Evolutionary conservation across 2,329 filamentous ascomycete species (phyloP).

Genomic region (Botrytis tulipae): DNA sequence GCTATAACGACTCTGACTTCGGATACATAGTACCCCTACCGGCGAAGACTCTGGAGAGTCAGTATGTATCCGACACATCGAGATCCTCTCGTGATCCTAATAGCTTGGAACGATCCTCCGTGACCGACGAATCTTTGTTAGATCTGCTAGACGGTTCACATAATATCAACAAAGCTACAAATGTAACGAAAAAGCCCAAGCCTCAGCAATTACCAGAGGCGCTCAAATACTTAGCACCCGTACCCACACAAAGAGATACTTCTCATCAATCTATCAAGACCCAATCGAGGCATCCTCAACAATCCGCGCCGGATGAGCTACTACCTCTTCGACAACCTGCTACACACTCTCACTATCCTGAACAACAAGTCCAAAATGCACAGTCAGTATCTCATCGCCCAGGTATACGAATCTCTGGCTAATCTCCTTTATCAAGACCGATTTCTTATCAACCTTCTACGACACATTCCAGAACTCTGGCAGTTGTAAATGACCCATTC

Average conservation of each 20-base stretch:
- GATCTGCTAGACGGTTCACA: slow-evolving; percentile 12
- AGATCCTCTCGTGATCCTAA: slow-evolving; percentile 8
- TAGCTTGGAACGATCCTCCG: slow-evolving; percentile 9
- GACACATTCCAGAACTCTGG: not conserved
- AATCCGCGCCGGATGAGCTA: not conserved
- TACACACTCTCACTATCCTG: not conserved
- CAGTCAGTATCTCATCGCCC: slow-evolving; percentile 13
- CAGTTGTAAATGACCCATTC: slow-evolving; percentile 1
- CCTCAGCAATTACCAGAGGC: slow-evolving; percentile 18
- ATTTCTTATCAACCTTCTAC: not conserved
- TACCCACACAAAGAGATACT: not conserved
- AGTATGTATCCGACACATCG: not conserved
- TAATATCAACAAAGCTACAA: not conserved
- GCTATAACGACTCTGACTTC: not conserved
- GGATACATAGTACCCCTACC: not conserved
- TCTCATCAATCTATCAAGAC: not conserved
- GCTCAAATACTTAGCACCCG: slow-evolving; percentile 18
- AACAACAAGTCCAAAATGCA: not conserved
- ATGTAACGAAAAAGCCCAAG: not conserved
- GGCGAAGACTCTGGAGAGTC: not conserved
- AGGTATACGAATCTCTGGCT: not conserved
- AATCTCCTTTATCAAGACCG: not conserved
- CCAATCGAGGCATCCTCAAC: not conserved
- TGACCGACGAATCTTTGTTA: slow-evolving; percentile 9
- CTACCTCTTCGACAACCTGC: not conserved